Evolutionary conservation across 2,329 filamentous ascomycete species (phyloP), one percentile per base, ranked within the genome.

Genomic region (Exophiala aquamarina): DNA sequence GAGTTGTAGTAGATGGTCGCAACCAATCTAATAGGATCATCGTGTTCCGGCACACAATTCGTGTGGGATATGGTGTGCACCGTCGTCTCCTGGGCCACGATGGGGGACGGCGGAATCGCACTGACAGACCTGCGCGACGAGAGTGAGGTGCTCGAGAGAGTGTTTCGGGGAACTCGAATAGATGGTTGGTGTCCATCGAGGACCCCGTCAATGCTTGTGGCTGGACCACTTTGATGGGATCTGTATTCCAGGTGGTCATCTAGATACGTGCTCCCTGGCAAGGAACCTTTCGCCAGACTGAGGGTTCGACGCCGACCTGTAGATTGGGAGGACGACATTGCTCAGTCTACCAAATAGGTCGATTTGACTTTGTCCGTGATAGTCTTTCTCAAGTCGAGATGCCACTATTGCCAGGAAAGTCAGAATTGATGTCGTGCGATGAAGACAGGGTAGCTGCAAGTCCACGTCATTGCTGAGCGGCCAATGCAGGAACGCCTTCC

Each of bases 1-100:
- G 70, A 67, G 55, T 73, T 74, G 63, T 75, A 75, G 66, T 69
- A 74, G 43, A 75, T 67, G 9, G 72, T 75, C 13, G 72, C 72
- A 47, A 75, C 70, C 34, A 74, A 49, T 49, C 72, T 69, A 26
- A 67, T 61, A 6, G 69, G 68, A 40, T 68, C 70, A 40, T 61
- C 62, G 3, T 65, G 65, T 19, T 71, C 63, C 17, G 64, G 61
- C 40, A 67, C 66, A 23, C 65, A 62, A 9, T 69, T 66, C 33
- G 66, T 64, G 42, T 71, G 66, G 50, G 73, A 74, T 40, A 75
- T 68, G 47, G 67, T 72, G 57, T 75, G 68, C 13, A 72, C 64
- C 41, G 73, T 71, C 54, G 70, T 72, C 20, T 74, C 71, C 39
- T 67, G 70, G 49, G 73, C 63, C 3, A 50, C 41, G 10, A 48